Base-by-base conservation (phyloP, 495 filamentous ascomycete species). In the Hamigera avellanea region DNA sequence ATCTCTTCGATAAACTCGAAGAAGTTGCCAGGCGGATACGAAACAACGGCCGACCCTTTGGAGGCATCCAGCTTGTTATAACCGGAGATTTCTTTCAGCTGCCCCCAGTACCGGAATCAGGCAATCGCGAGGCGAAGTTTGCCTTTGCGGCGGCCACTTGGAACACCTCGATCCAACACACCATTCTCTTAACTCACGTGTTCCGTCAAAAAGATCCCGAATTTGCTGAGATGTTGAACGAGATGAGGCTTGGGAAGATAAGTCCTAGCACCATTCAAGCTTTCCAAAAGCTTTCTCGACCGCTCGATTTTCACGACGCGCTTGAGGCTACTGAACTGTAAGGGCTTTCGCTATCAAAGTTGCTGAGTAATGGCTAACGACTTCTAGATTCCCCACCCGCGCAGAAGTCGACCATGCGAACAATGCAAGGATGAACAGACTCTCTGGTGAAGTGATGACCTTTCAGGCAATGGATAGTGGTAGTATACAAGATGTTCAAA, bases 31-130 rank as follows among this genome's bases (percentile, higher is more conserved):
- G 89, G 30, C 70, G 62, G 2, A 64, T 80, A 6, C 73, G 85
- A 31, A 94, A 86, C 47, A 95, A 94, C 52, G 91, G 86, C 8
- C 70, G 83, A 6, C 81, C 93, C 0, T 98, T 95, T 63, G 91
- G 91, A 35, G 91, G 93, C 6, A 96, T 98, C 32, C 91, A 98
- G 51, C 70, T 98, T 19, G 73, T 98, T 28, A 83, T 98, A 32
- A 96, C 93, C 0, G 91, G 91, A 2, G 91, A 98, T 52, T 98
- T 96, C 57, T 98, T 96, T 57, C 91, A 98, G 57, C 56, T 98
- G 10, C 91, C 91, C 3, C 91, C 91, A 2, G 91, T 98, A 2
- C 87, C 91, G 3, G 87, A 93, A 5, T 45, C 49, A 6, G 67
- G 70, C 35, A 77, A 75, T 23, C 72, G 73, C 30, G 66, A 78